phyloP scores from a whole-genome alignment of 306 rosid species.

The Leucaena leucocephala region DNA sequence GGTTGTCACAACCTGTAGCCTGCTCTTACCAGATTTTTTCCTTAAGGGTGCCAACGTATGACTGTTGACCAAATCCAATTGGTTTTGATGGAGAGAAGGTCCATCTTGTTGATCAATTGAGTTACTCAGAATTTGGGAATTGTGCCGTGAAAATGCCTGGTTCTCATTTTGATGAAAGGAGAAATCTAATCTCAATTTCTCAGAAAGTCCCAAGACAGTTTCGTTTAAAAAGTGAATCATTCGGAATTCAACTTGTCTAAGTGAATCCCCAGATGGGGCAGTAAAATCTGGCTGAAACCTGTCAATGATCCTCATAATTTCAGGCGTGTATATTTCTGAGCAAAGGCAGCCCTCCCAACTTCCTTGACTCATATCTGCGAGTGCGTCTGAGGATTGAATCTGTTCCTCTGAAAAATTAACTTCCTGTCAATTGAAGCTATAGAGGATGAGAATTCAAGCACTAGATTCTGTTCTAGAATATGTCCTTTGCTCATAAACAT shows the following conservation, averaged over 20 bases:
- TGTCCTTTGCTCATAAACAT: constrained; percentile 18
- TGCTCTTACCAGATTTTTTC: constrained; percentile 87
- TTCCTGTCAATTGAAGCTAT: constrained; percentile 58
- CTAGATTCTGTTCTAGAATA: constrained; percentile 8
- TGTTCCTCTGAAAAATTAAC: constrained; percentile 67
- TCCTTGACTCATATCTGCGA: constrained; percentile 91
- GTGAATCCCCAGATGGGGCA: constrained; percentile 93
- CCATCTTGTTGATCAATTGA: constrained; percentile 73
- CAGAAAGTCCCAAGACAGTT: constrained; percentile 68
- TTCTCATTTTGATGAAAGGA: constrained; percentile 64
- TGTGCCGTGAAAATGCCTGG: constrained; percentile 56
- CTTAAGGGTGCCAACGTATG: constrained; percentile 65
- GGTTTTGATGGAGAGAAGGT: constrained; percentile 56
- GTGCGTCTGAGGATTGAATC: constrained; percentile 76
- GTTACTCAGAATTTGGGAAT: constrained; percentile 57
- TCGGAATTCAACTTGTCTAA: constrained; percentile 90
- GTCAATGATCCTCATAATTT: constrained; percentile 67
- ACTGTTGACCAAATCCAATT: constrained; percentile 64
- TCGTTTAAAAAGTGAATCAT: constrained; percentile 77
- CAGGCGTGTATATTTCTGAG: constrained; percentile 85
- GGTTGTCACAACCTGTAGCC: constrained; percentile 80
- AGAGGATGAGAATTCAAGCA: constrained; percentile 29
- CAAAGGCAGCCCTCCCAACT: constrained; percentile 93
- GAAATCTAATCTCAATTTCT: constrained; percentile 66
- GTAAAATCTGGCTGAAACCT: constrained; percentile 86